Base-by-base conservation (phyloP, 345 rosid species). In the Draba incana region DNA sequence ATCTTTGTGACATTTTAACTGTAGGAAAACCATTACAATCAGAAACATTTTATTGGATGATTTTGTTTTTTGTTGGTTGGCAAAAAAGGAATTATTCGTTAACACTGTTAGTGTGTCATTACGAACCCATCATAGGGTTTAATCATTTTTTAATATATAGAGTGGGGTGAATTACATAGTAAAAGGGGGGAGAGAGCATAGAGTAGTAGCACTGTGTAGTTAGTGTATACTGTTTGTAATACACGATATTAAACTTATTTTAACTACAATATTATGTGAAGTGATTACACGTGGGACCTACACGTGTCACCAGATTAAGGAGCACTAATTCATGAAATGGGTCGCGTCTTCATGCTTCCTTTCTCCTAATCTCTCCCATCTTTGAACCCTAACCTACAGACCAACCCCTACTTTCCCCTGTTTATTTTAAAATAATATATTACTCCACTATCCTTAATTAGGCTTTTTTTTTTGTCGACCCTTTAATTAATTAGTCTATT, bases 351-450 rank as follows among this genome's bases (percentile, higher is more conserved):
- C 74, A 14, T 75, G 74, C 53, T 62, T 75, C 74, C 74, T 50
- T 63, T 63, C 79, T 58, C 67, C 71, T 75, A 69, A 75, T 75
- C 71, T 70, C 66, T 69, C 20, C 75, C 71, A 46, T 69, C 60
- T 69, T 69, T 75, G 79, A 75, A 69, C 75, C 79, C 79, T 75
- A 75, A 75, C 75, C 75, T 58, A 69, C 79, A 75, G 79, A 75
- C 79, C 79, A 75, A 69, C 23, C 57, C 71, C 67, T 64, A 16
- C 62, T 49, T 64, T 57, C 57, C 50, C 50, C 56, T 69, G 27
- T 4, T 57, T 48, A 25, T 46, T 39, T 2, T 38, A n/a, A 62
- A 16, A 33, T 28, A 30, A 13, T 35, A 50, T 35, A 50, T 31
- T 14, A 31, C 13, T 44, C n/a, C n/a, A n/a, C n/a, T n/a, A n/a